phyloP scores from a whole-genome alignment of 2,329 filamentous ascomycete genomes.

The Fusarium protoensiforme region DNA sequence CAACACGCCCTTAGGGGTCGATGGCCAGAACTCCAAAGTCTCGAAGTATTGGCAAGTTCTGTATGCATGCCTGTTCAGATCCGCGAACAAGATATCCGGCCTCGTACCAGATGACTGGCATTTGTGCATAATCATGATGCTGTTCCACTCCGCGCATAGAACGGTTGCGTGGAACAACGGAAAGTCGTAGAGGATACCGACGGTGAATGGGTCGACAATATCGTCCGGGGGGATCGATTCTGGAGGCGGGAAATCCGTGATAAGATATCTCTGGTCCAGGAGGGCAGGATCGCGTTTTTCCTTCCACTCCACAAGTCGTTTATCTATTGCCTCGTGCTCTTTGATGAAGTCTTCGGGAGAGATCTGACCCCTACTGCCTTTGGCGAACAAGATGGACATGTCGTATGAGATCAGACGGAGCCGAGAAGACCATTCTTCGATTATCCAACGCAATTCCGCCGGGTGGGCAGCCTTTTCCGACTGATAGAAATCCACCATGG shows the following conservation, averaged over 20 bases:
- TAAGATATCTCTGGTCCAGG: slow-evolving; percentile 68
- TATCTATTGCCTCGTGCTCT: slow-evolving; percentile 68
- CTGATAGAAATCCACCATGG: slow-evolving; percentile 71
- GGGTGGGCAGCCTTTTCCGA: slow-evolving; percentile 70
- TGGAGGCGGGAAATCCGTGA: slow-evolving; percentile 70
- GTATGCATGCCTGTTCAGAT: slow-evolving; percentile 72
- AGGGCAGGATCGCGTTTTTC: slow-evolving; percentile 70
- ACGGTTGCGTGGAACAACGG: slow-evolving; percentile 81
- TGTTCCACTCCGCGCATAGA: slow-evolving; percentile 80
- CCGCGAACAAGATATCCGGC: slow-evolving; percentile 60
- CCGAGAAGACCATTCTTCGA: slow-evolving; percentile 73
- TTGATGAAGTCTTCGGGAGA: slow-evolving; percentile 70
- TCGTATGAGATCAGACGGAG: slow-evolving; percentile 82
- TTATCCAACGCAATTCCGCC: slow-evolving; percentile 70
- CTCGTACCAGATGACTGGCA: slow-evolving; percentile 74
- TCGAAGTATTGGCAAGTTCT: slow-evolving; percentile 83
- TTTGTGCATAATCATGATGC: slow-evolving; percentile 82
- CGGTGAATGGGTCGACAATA: slow-evolving; percentile 79
- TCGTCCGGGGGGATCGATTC: slow-evolving; percentile 66
- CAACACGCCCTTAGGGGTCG: slow-evolving; percentile 75
- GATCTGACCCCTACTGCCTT: slow-evolving; percentile 72
- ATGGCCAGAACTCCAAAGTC: slow-evolving; percentile 77
- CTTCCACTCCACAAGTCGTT: slow-evolving; percentile 62
- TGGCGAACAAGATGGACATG: slow-evolving; percentile 81
- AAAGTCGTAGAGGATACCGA: slow-evolving; percentile 75